Evolutionary conservation across 139 green algal species (phyloP).

Genomic region (Micromonas pusilla): DNA sequence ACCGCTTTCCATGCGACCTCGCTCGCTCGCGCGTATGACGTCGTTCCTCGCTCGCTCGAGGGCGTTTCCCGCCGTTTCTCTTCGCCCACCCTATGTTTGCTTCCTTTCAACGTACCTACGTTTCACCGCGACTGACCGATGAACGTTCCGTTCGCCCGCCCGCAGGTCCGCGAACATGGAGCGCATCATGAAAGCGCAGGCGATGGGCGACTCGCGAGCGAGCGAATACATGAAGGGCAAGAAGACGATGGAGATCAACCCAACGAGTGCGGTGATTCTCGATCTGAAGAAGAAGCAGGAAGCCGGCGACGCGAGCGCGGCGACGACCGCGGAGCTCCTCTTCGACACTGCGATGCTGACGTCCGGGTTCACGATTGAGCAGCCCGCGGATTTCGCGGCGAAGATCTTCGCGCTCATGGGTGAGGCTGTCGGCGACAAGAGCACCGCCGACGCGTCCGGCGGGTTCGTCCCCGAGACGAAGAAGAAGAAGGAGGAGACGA

Average conservation of each 20-base stretch:
- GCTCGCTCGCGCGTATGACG: no score
- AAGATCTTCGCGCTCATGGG: conserved; percentile 27
- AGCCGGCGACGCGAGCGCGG: conserved; percentile 47
- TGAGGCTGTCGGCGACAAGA: not conserved
- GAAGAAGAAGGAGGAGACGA: not conserved
- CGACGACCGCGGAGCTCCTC: conserved; percentile 55
- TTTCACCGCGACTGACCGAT: no score
- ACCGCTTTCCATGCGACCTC: no score
- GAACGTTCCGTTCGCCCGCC: no score
- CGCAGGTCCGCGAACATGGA: conserved; percentile 98
- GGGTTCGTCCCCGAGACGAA: not conserved
- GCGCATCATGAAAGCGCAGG: conserved; percentile 62
- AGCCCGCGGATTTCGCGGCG: conserved; percentile 19
- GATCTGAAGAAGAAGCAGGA: conserved; percentile 47
- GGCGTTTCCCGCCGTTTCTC: no score
- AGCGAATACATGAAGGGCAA: conserved; percentile 95
- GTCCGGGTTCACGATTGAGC: conserved; percentile 38
- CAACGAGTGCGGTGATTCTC: conserved; percentile 71
- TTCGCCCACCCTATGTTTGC: no score
- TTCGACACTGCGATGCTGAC: conserved; percentile 88
- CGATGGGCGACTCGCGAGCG: conserved; percentile 80
- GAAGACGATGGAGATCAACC: conserved; percentile 97
- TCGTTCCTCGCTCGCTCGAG: no score
- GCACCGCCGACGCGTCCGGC: not conserved
- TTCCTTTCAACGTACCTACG: no score